Evolutionary conservation across 208 protist genomes (phyloP).

Genomic region (Acanthamoeba lenticulata): DNA sequence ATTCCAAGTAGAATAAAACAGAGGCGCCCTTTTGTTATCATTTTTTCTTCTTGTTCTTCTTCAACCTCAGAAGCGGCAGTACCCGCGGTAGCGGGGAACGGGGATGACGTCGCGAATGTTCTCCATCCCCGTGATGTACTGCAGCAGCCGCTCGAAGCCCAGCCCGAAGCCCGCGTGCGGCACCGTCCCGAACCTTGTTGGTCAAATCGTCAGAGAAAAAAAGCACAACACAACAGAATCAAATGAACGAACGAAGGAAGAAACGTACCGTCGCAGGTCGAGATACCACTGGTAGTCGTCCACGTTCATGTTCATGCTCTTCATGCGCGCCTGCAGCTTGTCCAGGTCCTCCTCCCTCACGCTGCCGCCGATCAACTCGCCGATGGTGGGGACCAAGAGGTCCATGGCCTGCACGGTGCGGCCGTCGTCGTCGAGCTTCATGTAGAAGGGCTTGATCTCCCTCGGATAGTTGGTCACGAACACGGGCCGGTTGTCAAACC

Average conservation of each 20-base stretch:
- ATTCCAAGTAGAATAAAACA: not conserved
- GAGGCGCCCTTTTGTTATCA: not conserved
- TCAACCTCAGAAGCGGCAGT: slow-evolving; percentile 65
- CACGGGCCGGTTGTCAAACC: slow-evolving; percentile 71
- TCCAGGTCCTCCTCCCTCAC: slow-evolving; percentile 78
- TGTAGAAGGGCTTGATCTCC: slow-evolving; percentile 88
- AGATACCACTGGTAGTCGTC: slow-evolving; percentile 80
- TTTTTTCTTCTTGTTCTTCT: not conserved
- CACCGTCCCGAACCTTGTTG: slow-evolving; percentile 66
- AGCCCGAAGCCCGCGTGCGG: slow-evolving; percentile 88
- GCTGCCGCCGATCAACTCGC: slow-evolving; percentile 88
- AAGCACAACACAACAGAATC: too few relatives aligned
- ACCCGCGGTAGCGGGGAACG: slow-evolving; percentile 74
- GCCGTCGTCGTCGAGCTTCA: slow-evolving; percentile 73
- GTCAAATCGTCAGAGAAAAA: not conserved
- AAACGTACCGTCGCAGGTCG: slow-evolving; percentile 85
- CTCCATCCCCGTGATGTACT: slow-evolving; percentile 76
- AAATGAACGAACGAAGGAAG: not conserved
- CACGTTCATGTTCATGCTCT: slow-evolving; percentile 48
- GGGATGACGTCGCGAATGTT: slow-evolving; percentile 83
- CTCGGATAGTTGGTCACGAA: slow-evolving; percentile 88
- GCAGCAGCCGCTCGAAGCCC: slow-evolving; percentile 82
- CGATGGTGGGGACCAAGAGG: slow-evolving; percentile 85
- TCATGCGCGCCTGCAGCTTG: slow-evolving; percentile 6
- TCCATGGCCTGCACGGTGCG: slow-evolving; percentile 77